Evolutionary conservation across 805 yeast species (phyloP).

Genomic region (Nakazawaea ernobii): DNA sequence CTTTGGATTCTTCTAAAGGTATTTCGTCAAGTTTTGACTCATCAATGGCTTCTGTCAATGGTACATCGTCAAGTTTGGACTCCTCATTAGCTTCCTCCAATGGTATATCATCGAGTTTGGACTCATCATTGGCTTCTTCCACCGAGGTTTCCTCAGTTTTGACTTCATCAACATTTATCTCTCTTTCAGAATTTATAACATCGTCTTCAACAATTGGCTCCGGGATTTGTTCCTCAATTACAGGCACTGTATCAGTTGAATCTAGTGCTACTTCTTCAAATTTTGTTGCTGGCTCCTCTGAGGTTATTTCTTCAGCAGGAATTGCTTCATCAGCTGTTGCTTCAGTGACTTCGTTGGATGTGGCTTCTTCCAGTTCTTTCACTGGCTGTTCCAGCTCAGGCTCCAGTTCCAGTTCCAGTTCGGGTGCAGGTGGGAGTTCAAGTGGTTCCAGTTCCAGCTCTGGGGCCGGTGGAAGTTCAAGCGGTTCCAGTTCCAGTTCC

Average conservation of each 20-base stretch:
- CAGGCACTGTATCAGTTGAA: not conserved
- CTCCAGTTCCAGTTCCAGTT: not conserved
- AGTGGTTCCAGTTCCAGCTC: not conserved
- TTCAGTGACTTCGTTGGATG: constrained; percentile 16
- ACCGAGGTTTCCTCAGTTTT: not conserved
- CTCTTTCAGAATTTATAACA: no score
- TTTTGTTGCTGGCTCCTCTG: constrained; percentile 5
- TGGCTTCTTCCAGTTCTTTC: constrained; percentile 14
- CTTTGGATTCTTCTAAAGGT: not conserved
- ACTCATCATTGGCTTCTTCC: not conserved
- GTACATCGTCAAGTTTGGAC: not conserved
- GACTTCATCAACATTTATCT: no score
- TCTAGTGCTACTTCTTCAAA: not conserved
- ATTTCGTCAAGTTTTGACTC: constrained; percentile 8
- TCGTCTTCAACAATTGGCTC: not conserved
- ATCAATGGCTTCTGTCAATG: constrained; percentile 1
- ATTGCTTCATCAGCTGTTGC: constrained; percentile 9
- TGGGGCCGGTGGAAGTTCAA: no score
- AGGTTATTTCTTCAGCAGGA: constrained; percentile 4
- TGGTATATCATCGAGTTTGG: constrained; percentile 5
- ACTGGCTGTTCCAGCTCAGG: constrained; percentile 9
- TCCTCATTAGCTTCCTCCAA: constrained; percentile 7
- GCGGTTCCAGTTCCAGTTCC: no score
- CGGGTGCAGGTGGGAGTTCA: not conserved
- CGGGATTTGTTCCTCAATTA: not conserved